These are phyloP conservation scores for Colletotrichum sp. DNA, from an alignment of 2,329 filamentous ascomycete species.

Conservation along the genomic window DNA sequence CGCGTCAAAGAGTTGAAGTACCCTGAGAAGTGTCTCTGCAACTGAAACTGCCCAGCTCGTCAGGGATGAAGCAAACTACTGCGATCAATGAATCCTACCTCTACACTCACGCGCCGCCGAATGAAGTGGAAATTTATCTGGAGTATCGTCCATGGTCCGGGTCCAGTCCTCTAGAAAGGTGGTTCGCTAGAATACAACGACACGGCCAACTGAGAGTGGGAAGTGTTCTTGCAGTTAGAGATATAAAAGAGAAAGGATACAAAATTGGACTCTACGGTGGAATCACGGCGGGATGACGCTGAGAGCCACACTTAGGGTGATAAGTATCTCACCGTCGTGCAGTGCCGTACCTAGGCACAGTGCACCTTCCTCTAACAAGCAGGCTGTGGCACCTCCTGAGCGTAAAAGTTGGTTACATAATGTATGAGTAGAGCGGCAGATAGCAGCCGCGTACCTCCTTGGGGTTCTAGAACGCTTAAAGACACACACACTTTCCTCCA, in stretches of 20 bases:
- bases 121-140: slow-evolving; percentile 80
- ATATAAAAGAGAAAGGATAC: neutral
- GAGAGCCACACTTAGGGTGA: neutral
- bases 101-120: slow-evolving; percentile 85
- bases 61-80: neutral
- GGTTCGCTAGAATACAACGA: neutral
- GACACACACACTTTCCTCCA: too few relatives aligned
- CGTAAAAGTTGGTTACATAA: too few relatives aligned
- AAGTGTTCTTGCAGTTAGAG: neutral
- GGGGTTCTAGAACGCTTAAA: too few relatives aligned
- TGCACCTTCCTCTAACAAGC: neutral
- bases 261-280: neutral
- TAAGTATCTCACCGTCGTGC: neutral
- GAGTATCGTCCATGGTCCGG: slow-evolving; percentile 32
- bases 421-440: too few relatives aligned
- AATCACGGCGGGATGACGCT: neutral
- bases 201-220: neutral
- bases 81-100: slow-evolving; percentile 57
- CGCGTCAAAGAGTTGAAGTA: slow-evolving; percentile 26
- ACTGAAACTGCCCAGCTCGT: slow-evolving; percentile 57
- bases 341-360: neutral
- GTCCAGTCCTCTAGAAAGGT: neutral
- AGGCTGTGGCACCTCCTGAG: too few relatives aligned
- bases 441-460: too few relatives aligned
- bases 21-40: slow-evolving; percentile 66